Evolutionary conservation across 176 grass and related monocot genomes (phyloP), one percentile per base, ranked within the genome.

Genomic region (Oryza brachyantha): DNA sequence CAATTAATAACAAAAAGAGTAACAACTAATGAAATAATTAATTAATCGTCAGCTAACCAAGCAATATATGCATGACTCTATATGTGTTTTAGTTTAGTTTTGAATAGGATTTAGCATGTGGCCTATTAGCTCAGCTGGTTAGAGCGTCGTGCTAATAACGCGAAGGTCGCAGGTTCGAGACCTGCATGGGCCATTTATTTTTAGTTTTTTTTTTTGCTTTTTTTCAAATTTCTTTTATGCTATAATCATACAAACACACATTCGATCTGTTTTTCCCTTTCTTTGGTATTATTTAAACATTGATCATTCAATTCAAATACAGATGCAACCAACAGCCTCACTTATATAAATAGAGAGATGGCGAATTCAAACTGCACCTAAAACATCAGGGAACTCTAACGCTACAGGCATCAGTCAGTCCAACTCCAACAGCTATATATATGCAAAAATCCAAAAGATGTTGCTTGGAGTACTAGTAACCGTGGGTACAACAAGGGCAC

Each of bases 71-170:
- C 31, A 32, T 32, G 31, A 4, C 31, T 2, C 31, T 4, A 4
- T 32, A 32, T 32, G 4, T 32, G 2, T n/a, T n/a, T n/a, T n/a
- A n/a, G n/a, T n/a, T n/a, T n/a, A n/a, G n/a, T n/a, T n/a, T n/a
- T n/a, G n/a, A n/a, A n/a, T n/a, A n/a, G n/a, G n/a, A n/a, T n/a
- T 19, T 5, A 72, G 48, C 39, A 55, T 26, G 17, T 29, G 83
- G 78, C 82, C 87, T 85, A 85, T 89, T 89, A 85, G 83, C 83
- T 89, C 87, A 89, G 87, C 38, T 39, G 38, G 38, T 96, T 96
- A 96, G 89, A 92, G 84, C 87, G 87, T 92, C 84, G 88, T 91
- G 88, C 90, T 97, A 97, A 97, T 97, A 97, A 91, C 83, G 85
- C 85, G 88, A 93, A 97, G 85, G 86, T 93, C 83, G 70, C 84